Percentiles rank a stretch among this genome's conserved stretches.
These are phyloP conservation scores for Pythium diclinum DNA, from an alignment of 352 stramenopile species.

Conservation along the genomic window DNA sequence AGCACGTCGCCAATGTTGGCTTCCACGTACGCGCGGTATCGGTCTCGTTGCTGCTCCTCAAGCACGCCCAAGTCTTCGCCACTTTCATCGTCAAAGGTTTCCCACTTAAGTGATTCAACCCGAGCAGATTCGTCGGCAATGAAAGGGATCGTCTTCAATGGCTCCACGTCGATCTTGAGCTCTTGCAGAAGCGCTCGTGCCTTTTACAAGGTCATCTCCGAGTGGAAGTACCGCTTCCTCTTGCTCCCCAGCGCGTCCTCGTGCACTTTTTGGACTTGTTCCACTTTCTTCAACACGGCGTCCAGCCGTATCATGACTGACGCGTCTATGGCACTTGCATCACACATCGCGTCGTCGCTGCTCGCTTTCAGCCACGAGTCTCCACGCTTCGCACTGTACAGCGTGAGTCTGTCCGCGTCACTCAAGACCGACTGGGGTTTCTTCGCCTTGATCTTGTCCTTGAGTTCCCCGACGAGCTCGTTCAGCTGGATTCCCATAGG, in stretches of 20 bases:
- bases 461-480: too few species aligned
- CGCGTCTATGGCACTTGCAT: too few species aligned
- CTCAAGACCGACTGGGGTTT: too few species aligned
- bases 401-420: too few species aligned
- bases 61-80: background rate
- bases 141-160: background rate
- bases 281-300: too few species aligned
- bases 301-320: too few species aligned
- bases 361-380: too few species aligned
- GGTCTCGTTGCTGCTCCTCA: background rate
- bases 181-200: background rate
- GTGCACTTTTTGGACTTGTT: too few species aligned
- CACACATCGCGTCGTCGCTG: too few species aligned
- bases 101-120: background rate
- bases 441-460: too few species aligned
- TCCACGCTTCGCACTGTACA: too few species aligned
- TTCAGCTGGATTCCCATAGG: too few species aligned
- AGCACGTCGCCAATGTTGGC: background rate
- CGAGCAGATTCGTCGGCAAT: background rate
- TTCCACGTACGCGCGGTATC: background rate
- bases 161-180: background rate
- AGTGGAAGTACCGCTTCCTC: background rate
- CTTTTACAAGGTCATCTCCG: background rate
- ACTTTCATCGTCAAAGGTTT: background rate
- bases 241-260: background rate